Evolutionary conservation across 192 early-diverging fungal genomes (phyloP).

Genomic region (Podochytrium sp.): DNA sequence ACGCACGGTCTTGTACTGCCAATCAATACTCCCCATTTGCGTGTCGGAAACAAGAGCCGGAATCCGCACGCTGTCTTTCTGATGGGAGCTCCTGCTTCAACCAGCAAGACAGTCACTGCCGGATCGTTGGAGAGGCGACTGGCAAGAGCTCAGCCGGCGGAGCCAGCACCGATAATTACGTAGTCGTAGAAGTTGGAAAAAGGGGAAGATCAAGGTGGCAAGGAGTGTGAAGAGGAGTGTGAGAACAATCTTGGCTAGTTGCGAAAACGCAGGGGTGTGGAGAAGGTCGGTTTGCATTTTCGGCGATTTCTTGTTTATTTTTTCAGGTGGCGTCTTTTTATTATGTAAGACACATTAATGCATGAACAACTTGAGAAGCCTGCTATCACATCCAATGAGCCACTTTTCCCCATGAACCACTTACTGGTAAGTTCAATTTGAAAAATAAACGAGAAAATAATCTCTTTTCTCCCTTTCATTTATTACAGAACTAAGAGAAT

Average conservation of each 20-base stretch:
- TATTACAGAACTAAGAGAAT: too few species aligned
- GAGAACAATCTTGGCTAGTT: not conserved
- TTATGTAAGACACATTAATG: too few species aligned
- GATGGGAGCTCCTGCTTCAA: slow-evolving; percentile 46
- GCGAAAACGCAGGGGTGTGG: too few species aligned
- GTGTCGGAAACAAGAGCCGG: slow-evolving; percentile 5
- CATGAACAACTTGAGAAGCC: too few species aligned
- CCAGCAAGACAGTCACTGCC: slow-evolving; percentile 42
- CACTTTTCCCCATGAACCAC: too few species aligned
- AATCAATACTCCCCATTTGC: slow-evolving; percentile 20
- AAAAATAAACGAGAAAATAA: too few species aligned
- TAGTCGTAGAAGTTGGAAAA: not conserved
- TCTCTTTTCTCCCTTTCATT: too few species aligned
- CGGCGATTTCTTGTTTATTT: too few species aligned
- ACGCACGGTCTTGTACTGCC: slow-evolving; percentile 14
- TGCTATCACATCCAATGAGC: too few species aligned
- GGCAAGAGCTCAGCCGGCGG: slow-evolving; percentile 42
- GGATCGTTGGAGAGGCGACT: slow-evolving; percentile 45
- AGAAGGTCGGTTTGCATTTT: too few species aligned
- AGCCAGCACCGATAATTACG: slow-evolving; percentile 47
- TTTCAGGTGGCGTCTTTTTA: too few species aligned
- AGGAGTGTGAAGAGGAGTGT: not conserved
- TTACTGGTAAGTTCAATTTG: too few species aligned
- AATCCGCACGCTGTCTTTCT: slow-evolving; percentile 32
- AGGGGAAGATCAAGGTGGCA: not conserved